Base-by-base conservation (phyloP, 2,329 filamentous ascomycete genomes). In the Stemphylium lycopersici region DNA sequence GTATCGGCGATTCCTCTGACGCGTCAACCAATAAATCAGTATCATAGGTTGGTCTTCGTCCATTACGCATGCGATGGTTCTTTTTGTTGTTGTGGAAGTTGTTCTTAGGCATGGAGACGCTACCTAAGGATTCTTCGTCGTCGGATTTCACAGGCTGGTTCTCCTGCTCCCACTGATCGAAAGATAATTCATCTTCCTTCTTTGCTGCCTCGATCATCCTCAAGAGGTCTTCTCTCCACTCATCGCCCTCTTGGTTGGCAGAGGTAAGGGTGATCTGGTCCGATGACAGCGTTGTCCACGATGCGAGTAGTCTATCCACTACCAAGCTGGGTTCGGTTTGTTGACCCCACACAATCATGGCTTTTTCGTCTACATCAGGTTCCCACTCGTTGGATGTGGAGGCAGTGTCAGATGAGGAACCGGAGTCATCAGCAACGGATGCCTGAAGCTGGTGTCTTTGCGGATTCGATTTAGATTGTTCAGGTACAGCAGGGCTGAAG, bases 231-330 rank as follows among this genome's bases (percentile, higher is more conserved):
- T 48, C 32, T 37, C 50, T 48, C 50, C 50, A 53, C 2, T 22
- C 38, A 3, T 53, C 38, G 6, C 20, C 51, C 4, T 48, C 45
- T 11, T 55, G 24, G 4, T 37, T 49, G 26, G 36, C 41, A 5
- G 51, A 51, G 33, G 55, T 65, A 34, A 41, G 40, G n/a, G 33
- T 33, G 10, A 65, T 61, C 10, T 61, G 60, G 18, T 44, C 51
- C 1, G 38, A 3, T 0, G 52, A 48, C 6, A 65, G 53, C 7
- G 43, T 54, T 2, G 63, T 66, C 61, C 63, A 62, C 0, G 57
- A 43, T 6, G 34, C 44, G 6, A 67, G 36, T 7, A 67, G 48
- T 47, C 61, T 53, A 13, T 67, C 57, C 2, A 52, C 61, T 6
- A 66, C 62, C 8, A 36, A 15, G 10, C 18, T 51, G 1, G 58